Evolutionary conservation across 1,139 yeast species (phyloP), one percentile per base, ranked within the genome.

Genomic region (Saccharomyces hybrid): DNA sequence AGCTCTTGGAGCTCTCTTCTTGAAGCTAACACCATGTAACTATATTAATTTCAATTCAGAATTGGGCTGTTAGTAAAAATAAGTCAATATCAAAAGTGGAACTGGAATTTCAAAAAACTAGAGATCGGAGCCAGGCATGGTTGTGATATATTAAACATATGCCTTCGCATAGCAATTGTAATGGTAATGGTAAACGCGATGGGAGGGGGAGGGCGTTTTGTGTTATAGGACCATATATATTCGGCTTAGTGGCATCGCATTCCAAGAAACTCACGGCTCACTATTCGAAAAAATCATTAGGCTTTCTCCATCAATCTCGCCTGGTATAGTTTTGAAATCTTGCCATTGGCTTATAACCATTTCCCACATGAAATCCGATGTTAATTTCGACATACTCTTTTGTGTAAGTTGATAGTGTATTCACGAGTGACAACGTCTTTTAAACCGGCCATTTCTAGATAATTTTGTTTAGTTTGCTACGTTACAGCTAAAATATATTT

Each of bases 341-440:
- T 11, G 44, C 44, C 9, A 16, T 38, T 9, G 24, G 21, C 44
- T 38, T 38, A 14, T 16, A 16, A 38, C n/a, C 4, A 38, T 12
- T 38, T 38, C 11, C 24, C 44, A 38, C 6, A 16, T 38, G 2
- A 4, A 38, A 16, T 16, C 9, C 21, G 11, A 38, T 16, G n/a
- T 11, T 38, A 38, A 38, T 38, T 16, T 16, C 12, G 44, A 86
- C 95, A 78, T 84, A 88, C 96, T 83, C 98, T 90, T 82, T 90
- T 93, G 96, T 90, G 96, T 80, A 93, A 82, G 90, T 95, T 93
- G 81, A 95, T 91, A 85, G 99, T 95, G 90, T 95, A 95, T 83
- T 95, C 99, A 81, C 99, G 96, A 78, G 99, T 88, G 80, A 95
- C 97, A 80, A 90, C 97, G 91, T 93, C 98, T 83, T 89, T 89